Evolutionary conservation across 2,329 filamentous ascomycete species (phyloP), one percentile per base, ranked within the genome.

Genomic region (Hirsutella thompsonii): DNA sequence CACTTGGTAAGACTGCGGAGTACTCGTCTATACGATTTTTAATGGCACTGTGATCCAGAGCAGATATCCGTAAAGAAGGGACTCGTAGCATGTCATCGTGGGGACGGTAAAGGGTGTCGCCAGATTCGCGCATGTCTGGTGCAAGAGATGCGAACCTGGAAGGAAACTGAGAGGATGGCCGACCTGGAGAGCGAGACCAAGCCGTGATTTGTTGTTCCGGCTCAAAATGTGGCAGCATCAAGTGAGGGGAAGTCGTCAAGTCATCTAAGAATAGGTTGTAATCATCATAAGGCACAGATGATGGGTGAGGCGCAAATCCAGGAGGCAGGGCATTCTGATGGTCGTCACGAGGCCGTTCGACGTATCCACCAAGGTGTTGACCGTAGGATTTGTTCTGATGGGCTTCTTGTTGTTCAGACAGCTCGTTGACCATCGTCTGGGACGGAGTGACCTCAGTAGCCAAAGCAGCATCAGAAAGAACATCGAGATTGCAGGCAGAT

Each of bases 1-100:
- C 75, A 40, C 60, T 64, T 0, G 78, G 74, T 19, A 81, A 56
- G 4, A 79, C 70, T 1, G 69, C 64, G 1, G 74, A 73, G 46
- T 81, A 81, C 45, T 79, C 74, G 18, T 75, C 68, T 0, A 81
- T 57, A n/a, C 73, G 68, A 42, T 66, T 72, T 51, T 73, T 72
- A 41, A 80, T 76, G 10, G 67, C 59, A 4, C 62, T 66, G 50
- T 77, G 70, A 47, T 77, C 74, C 42, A 62, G 63, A 9, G 65
- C 66, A 16, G 71, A 76, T 30, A 77, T 72, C 58, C 72, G 49
- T 60, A 71, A 49, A 49, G 55, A 52, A 49, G 62, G 43, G 47
- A 57, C 44, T 14, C 59, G 50, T 4, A 49, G 49, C 23, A 48
- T 41, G 33, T 64, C 60, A n/a, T 60, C 59, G 13, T 50, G 49